phyloP scores from a whole-genome alignment of 148 eudicot species.

The Spergularia bocconei region DNA sequence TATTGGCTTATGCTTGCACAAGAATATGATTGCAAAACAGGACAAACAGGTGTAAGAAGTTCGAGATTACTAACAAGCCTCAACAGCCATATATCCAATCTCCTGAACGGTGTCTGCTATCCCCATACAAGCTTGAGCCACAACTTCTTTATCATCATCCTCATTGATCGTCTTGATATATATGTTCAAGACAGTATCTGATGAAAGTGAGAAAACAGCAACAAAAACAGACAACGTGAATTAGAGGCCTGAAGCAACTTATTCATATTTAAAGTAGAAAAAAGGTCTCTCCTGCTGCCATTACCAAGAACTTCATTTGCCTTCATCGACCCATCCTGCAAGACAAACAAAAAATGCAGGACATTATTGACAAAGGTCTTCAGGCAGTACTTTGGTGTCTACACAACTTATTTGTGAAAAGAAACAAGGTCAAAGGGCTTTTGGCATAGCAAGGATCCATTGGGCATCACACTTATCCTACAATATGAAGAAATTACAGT shows the following conservation, averaged over 20 bases:
- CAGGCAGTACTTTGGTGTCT: neutral
- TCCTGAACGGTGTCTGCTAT: conserved; percentile 71
- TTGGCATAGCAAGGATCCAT: neutral
- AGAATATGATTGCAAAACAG: neutral
- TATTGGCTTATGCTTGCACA: conserved; percentile 2
- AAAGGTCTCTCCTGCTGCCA: conserved; percentile 1
- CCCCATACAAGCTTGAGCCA: conserved; percentile 87
- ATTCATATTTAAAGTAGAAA: conserved; percentile 1
- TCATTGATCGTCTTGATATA: conserved; percentile 78
- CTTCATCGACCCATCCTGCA: conserved; percentile 79
- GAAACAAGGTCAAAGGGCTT: neutral
- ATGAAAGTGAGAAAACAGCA: conserved; percentile 5
- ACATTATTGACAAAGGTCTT: neutral
- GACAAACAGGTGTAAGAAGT: neutral
- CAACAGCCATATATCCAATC: conserved; percentile 63
- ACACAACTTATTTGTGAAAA: neutral
- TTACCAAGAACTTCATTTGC: conserved; percentile 73
- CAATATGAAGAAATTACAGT: neutral
- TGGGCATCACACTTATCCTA: neutral
- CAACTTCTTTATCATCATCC: conserved; percentile 98
- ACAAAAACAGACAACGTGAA: neutral
- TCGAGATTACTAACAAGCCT: conserved; percentile 63
- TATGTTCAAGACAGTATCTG: conserved; percentile 84
- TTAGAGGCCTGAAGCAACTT: neutral
- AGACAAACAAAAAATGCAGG: neutral